Evolutionary conservation across 2,329 filamentous ascomycete genomes (phyloP), one percentile per base, ranked within the genome.

Genomic region (Neonectria punicea): DNA sequence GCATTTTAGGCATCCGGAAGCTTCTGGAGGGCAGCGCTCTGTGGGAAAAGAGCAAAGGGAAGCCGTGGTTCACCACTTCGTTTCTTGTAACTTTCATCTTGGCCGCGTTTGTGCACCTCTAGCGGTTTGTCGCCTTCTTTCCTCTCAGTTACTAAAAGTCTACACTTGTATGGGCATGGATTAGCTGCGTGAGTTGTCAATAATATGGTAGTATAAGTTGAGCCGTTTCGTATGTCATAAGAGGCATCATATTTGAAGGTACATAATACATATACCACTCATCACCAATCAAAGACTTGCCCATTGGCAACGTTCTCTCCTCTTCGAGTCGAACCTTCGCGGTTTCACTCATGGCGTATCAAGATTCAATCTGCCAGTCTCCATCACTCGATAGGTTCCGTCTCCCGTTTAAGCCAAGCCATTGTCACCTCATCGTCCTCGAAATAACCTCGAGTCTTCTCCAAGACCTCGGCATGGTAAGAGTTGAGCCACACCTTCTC

Each of bases 401-500:
- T 97, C 83, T 99, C 96, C 74, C 93, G 88, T 81, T 93, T 87
- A 73, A 99, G 83, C 95, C 95, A 99, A 60, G 86, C 87, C 78
- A 88, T 82, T 2, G 93, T 92, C 71, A 92, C 77, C 53, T 89
- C 81, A 76, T 97, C 93, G 2, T 88, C 83, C 69, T 90, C 83
- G 73, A 99, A 95, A 79, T 88, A 94, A 18, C 82, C 84, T 76
- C 89, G 89, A 4, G 93, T 97, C 85, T 96, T 97, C 64, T 91
- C 87, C 78, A 89, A 87, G 16, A 99, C 90, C 77, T 96, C 90
- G 36, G 85, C 81, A 77, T 97, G 92, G 77, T 97, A 97, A 46
- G 89, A 85, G 74, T 98, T 97, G 70, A 99, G 81, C 93, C 95
- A 99, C 66, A 87, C 81, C 81, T 91, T 92, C 82, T 99, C 96